A percentile compares a stretch with the other conserved stretches of the same genome.
Conservation (phyloP, 345 rosid species). For the Clarkia xantiana region DNA sequence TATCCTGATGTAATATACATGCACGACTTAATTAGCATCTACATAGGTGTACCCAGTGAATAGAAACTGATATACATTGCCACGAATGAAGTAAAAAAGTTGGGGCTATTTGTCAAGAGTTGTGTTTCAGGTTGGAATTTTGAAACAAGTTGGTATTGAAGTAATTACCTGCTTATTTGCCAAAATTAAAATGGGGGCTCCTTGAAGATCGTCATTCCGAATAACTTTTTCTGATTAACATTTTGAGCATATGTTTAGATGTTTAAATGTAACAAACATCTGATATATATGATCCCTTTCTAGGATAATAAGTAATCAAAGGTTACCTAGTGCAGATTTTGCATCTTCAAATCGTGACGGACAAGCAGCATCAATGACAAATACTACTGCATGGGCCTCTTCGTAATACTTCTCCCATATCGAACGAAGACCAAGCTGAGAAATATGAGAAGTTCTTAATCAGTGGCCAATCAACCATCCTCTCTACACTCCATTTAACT, state of each 20-base stretch:
- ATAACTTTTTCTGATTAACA: slow-evolving; percentile 66
- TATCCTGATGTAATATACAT: slow-evolving; percentile 42
- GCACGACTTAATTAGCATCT: not conserved
- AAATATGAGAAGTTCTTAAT: slow-evolving; percentile 4
- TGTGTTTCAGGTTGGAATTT: too few species aligned
- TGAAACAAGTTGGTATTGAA: too few species aligned
- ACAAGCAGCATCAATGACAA: slow-evolving; percentile 81
- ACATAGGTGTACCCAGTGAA: too few species aligned
- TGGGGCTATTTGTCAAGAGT: too few species aligned
- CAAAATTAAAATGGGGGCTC: slow-evolving; percentile 76
- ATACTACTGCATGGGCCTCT: slow-evolving; percentile 92
- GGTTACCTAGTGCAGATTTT: slow-evolving; percentile 71
- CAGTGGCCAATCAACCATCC: slow-evolving; percentile 1
- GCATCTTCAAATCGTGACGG: slow-evolving; percentile 90
- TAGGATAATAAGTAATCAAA: not conserved
- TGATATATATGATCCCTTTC: not conserved
- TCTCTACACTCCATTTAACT: not conserved
- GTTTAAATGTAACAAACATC: not conserved
- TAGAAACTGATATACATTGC: too few species aligned
- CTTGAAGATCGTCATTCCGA: slow-evolving; percentile 90
- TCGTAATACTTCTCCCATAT: slow-evolving; percentile 99
- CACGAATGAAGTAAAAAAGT: too few species aligned
- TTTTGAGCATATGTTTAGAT: not conserved
- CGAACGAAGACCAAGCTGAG: slow-evolving; percentile 86
- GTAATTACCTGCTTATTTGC: slow-evolving; percentile 83